Evolutionary conservation across 441 rosid genomes (phyloP), one percentile per base, ranked within the genome.

Genomic region (Pelargonium australe): DNA sequence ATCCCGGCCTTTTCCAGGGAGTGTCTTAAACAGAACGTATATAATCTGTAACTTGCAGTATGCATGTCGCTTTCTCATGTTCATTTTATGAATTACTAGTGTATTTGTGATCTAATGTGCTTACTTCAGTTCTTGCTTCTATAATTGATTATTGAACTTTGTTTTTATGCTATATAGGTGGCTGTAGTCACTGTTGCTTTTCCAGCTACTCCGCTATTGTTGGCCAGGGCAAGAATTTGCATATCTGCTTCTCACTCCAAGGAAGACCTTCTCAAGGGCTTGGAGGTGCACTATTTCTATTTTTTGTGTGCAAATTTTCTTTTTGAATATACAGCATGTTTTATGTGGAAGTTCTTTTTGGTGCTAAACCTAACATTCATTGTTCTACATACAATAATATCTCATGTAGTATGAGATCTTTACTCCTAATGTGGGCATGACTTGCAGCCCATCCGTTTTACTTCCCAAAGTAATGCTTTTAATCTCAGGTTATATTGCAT

Each of bases 191-290:
- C 80, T 0, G 90, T 85, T 20, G 95, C 91, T 78, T 92, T 92
- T 76, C 96, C 96, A 37, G 96, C 95, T 31, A 88, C 91, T 64
- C 97, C 97, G 5, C 80, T 89, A 60, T 84, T 92, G 4, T 79
- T 92, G 81, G 92, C 93, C 2, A 86, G 97, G 84, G 97, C 91
- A 53, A 92, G 96, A 25, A 88, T 92, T 49, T 92, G 96, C 81
- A 85, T 90, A 65, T 92, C 98, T 12, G 93, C 95, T 37, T 84
- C 96, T 23, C 98, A 92, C 80, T 77, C 87, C 55, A 84, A 51
- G 81, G 95, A 88, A 79, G 96, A 90, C 63, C 91, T 90, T 51
- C 60, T 83, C 28, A 86, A 77, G 80, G 98, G 93, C 67, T 78
- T 92, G 75, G 81, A 87, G 89, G 96, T 90, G 80, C 68, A 43